Percentiles rank a stretch among this genome's conserved stretches.
These are phyloP conservation scores for Botrytis deweyae DNA, from an alignment of 2,329 filamentous ascomycete genomes.

Conservation along the genomic window DNA sequence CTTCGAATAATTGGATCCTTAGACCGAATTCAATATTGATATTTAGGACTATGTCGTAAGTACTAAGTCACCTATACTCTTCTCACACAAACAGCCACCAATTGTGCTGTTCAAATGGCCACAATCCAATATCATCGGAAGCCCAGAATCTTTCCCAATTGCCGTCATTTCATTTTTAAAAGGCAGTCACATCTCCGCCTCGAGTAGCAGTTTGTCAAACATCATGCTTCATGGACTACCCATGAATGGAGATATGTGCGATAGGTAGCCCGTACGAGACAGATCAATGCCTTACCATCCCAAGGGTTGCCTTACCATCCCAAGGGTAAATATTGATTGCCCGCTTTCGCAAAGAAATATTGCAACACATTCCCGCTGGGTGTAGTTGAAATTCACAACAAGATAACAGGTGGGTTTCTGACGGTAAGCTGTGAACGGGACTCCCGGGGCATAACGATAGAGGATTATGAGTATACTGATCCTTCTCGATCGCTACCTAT, in stretches of 20 bases:
- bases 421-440: constrained; percentile 17
- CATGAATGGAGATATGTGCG: not conserved
- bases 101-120: not conserved
- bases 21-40: too few species aligned
- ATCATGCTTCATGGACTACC: not conserved
- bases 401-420: not conserved
- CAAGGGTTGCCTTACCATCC: not conserved
- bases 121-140: not conserved
- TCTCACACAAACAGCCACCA: not conserved
- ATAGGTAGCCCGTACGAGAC: not conserved
- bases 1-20: too few species aligned
- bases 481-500: constrained; percentile 6
- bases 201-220: not conserved
- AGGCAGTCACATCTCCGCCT: not conserved
- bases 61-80: too few species aligned
- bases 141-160: not conserved
- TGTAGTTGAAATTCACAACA: not conserved
- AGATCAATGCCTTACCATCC: constrained; percentile 1
- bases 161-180: not conserved
- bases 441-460: not conserved
- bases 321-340: not conserved
- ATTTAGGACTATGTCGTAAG: too few species aligned
- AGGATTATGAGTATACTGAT: constrained; percentile 2
- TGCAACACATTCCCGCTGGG: not conserved
- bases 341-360: not conserved